These are phyloP conservation scores for Mariannaea elegans DNA, from an alignment of 2,329 filamentous ascomycete genomes.

Conservation along the genomic window DNA sequence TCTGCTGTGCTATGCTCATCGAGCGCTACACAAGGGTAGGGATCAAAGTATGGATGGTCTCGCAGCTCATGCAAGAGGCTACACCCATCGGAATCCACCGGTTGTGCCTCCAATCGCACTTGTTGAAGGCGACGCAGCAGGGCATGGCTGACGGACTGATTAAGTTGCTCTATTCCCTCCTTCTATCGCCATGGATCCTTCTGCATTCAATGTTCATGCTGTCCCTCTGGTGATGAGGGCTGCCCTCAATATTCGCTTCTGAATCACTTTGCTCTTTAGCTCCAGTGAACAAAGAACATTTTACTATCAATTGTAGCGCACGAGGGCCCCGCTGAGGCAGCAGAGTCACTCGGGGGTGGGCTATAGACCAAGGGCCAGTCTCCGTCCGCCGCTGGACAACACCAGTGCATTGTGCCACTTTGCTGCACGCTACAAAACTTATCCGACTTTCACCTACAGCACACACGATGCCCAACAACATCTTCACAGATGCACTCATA, in stretches of 20 bases:
- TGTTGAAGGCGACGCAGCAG: background rate
- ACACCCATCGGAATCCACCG: background rate
- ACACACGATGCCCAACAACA: conserved; percentile 1
- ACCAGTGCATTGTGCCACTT: background rate
- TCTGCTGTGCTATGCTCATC: background rate
- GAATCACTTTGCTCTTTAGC: conserved; percentile 12
- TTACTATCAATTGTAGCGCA: background rate
- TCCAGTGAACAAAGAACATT: conserved; percentile 9
- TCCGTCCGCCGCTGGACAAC: background rate
- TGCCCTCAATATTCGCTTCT: conserved; percentile 1
- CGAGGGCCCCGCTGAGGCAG: conserved; percentile 21
- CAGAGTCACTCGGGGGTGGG: too few species aligned
- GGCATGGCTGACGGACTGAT: background rate
- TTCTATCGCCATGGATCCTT: background rate
- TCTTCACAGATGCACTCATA: conserved; percentile 1
- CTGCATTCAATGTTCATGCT: background rate
- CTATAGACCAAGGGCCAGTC: conserved; percentile 21
- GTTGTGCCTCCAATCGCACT: background rate
- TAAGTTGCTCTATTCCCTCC: background rate
- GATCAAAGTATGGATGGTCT: background rate
- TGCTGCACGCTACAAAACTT: conserved; percentile 17
- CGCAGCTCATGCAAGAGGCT: too few species aligned
- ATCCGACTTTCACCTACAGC: conserved; percentile 15
- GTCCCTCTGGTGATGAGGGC: background rate
- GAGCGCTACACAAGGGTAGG: background rate